A percentile compares a stretch with the other conserved stretches of the same genome.
These are phyloP conservation scores for Penicillium sp. DNA, from an alignment of 2,329 filamentous ascomycete species.

Conservation along the genomic window DNA sequence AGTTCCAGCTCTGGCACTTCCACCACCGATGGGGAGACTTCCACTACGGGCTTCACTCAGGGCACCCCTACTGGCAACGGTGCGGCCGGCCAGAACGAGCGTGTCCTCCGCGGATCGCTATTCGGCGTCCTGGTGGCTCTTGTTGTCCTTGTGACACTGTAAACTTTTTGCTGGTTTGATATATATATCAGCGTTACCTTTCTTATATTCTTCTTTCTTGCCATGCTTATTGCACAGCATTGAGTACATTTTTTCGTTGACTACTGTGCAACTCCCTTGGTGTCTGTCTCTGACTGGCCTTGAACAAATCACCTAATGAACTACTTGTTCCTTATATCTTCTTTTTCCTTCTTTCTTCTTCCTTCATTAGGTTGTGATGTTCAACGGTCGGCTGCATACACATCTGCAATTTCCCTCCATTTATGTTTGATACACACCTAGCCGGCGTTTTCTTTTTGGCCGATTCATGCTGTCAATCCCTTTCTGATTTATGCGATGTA, in stretches of 20 bases:
- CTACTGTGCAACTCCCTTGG: constrained; percentile 12
- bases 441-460: constrained; percentile 9
- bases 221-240: constrained; percentile 15
- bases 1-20: constrained; percentile 15
- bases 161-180: constrained; percentile 20
- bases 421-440: constrained; percentile 2
- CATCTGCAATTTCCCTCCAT: background rate
- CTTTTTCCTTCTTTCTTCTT: background rate
- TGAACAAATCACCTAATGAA: constrained; percentile 22
- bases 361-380: constrained; percentile 2
- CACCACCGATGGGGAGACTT: constrained; percentile 15
- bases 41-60: constrained; percentile 36
- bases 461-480: background rate
- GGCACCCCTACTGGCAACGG: constrained; percentile 26
- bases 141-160: constrained; percentile 48
- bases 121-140: constrained; percentile 50
- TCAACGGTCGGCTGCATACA: background rate
- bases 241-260: constrained; percentile 26
- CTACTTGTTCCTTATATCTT: constrained; percentile 7
- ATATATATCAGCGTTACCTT: constrained; percentile 1
- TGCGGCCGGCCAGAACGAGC: constrained; percentile 40
- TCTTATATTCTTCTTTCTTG: constrained; percentile 12
- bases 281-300: constrained; percentile 15
- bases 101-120: constrained; percentile 46
- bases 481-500: background rate